A percentile compares a stretch with the other conserved stretches of the same genome.
Evolutionary conservation across 495 filamentous ascomycete species (phyloP).

Genomic region (Penicillium crystallinum): DNA sequence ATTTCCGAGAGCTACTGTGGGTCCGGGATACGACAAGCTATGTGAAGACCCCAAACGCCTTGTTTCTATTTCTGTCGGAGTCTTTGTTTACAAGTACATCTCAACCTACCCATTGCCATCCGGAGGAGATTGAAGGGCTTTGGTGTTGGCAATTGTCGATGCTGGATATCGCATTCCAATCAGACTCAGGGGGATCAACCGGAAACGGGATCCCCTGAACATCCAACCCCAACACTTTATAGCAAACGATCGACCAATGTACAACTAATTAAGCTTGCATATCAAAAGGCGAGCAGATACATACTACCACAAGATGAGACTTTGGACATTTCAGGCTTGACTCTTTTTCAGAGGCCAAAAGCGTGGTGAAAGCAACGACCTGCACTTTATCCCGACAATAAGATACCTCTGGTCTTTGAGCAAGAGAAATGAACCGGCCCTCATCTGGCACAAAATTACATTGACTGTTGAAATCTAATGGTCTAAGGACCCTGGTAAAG

Average conservation of each 20-base stretch:
- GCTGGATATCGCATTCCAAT: background rate
- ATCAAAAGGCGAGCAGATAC: background rate
- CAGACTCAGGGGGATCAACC: background rate
- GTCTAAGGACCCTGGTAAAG: background rate
- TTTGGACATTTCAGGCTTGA: no score
- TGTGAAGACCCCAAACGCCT: background rate
- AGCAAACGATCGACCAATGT: background rate
- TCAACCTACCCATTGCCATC: background rate
- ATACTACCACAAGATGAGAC: no score
- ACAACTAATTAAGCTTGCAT: background rate
- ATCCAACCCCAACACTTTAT: background rate
- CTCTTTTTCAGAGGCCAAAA: no score
- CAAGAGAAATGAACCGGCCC: no score
- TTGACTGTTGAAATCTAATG: no score
- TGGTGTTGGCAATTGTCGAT: background rate
- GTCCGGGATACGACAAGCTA: slow-evolving; percentile 1
- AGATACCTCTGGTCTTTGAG: no score
- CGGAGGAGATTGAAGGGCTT: background rate
- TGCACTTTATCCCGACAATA: no score
- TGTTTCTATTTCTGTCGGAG: background rate
- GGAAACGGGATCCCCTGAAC: background rate
- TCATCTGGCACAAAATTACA: no score
- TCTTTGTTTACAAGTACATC: background rate
- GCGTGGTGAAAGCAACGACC: no score
- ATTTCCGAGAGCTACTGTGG: slow-evolving; percentile 5